These are phyloP conservation scores for Phytophthora capsici DNA, from an alignment of 352 stramenopile species.

Conservation along the genomic window DNA sequence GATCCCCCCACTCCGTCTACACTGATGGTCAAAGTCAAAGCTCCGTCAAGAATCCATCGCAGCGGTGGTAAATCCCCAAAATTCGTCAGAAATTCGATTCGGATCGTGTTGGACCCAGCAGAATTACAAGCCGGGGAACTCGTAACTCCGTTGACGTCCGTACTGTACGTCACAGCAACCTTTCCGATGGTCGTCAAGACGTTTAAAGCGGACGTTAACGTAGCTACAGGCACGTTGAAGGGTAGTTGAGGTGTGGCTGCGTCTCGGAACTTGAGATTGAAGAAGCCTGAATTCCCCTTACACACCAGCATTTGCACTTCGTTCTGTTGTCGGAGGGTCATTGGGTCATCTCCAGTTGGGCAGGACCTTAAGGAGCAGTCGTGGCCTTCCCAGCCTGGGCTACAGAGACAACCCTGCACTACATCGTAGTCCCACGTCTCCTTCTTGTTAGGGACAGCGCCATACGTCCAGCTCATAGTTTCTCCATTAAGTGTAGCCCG, in stretches of 20 bases:
- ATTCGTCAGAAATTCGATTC: slow-evolving; percentile 69
- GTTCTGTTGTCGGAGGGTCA: slow-evolving; percentile 76
- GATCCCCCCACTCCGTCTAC: slow-evolving; percentile 56
- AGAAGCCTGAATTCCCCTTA: slow-evolving; percentile 59
- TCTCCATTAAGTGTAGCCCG: slow-evolving; percentile 59
- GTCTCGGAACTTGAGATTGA: slow-evolving; percentile 79
- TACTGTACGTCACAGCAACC: slow-evolving; percentile 57
- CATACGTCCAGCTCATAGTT: slow-evolving; percentile 62
- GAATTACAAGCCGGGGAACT: slow-evolving; percentile 46
- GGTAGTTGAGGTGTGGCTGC: slow-evolving; percentile 61
- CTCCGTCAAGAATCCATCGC: slow-evolving; percentile 71
- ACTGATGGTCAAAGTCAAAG: slow-evolving; percentile 54
- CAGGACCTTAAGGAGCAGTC: slow-evolving; percentile 90
- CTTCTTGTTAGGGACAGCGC: slow-evolving; percentile 80
- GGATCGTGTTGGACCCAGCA: slow-evolving; percentile 59
- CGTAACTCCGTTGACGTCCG: slow-evolving; percentile 22
- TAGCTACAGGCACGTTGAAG: slow-evolving; percentile 40
- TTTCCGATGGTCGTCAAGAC: slow-evolving; percentile 55
- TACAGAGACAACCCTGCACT: slow-evolving; percentile 87
- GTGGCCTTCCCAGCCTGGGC: slow-evolving; percentile 88
- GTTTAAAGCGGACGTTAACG: slow-evolving; percentile 43
- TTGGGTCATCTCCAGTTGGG: slow-evolving; percentile 89
- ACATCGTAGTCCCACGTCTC: slow-evolving; percentile 92
- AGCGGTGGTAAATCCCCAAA: slow-evolving; percentile 71
- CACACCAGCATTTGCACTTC: slow-evolving; percentile 85